Base-by-base conservation (phyloP, 176 grass and related monocot species). In the Paspalum notatum region DNA sequence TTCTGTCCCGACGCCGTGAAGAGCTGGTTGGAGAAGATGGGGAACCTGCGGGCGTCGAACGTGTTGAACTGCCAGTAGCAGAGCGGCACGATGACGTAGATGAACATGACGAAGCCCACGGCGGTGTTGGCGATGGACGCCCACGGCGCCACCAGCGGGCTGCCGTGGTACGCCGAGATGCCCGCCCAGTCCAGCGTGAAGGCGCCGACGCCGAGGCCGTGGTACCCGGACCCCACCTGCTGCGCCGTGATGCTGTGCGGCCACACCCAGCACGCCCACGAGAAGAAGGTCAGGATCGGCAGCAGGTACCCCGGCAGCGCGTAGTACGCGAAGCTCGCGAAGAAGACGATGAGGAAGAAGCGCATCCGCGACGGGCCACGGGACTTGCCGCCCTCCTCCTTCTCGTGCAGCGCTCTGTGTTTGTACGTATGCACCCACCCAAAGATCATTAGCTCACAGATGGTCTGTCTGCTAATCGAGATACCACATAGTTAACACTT, bases 11-110 rank as follows among this genome's bases (percentile, higher is more conserved):
- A 22, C 4, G 88, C 32, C 5, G 92, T 98, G 85, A 98, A 98
- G 72, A 98, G 88, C 87, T 95, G 90, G 76, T 98, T 98, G 65
- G 96, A 98, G 85, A 98, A 98, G 72, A 98, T 93, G 5, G 96
- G 96, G 65, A 95, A 98, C 54, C 68, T 82, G 22, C 88, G 71
- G 7, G 96, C 96, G 79, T 95, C 96, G 62, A 98, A 98, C 16
- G 96, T 95, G 90, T 95, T 86, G 84, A 81, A 98, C 75, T 78
- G 88, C 96, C 96, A 98, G 74, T 98, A 98, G 85, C 96, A 95
- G 51, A 98, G 42, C 44, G 96, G 96, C 26, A 98, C 82, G 52
- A 98, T 93, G 70, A 98, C 39, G 86, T 98, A 98, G 86, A 98
- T 84, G 86, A 98, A 98, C 84, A 98, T 89, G 86, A 98, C 88